These are phyloP conservation scores for Gloeopeniophorella convolvens DNA, from an alignment of 768 basidiomycete genomes.

Conservation along the genomic window DNA sequence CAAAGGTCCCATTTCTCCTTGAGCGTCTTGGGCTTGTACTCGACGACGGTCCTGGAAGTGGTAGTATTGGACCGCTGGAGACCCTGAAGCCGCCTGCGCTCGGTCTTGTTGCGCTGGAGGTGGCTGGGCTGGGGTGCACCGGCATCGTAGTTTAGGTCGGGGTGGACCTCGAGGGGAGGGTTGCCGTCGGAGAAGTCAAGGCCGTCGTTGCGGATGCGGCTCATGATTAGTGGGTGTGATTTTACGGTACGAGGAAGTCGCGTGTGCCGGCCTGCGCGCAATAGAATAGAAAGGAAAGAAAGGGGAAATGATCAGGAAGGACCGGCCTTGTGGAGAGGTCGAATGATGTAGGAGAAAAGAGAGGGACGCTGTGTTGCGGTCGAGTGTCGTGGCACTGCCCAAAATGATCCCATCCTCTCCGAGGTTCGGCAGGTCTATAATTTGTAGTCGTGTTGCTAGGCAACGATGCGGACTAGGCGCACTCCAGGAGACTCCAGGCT, in stretches of 20 bases:
- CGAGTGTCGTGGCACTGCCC: not conserved
- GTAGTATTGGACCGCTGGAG: slow-evolving; percentile 58
- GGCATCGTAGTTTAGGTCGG: slow-evolving; percentile 2
- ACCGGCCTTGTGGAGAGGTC: not conserved
- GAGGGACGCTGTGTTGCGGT: not conserved
- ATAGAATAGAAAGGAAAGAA: not conserved
- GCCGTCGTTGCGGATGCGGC: not conserved
- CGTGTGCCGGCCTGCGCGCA: slow-evolving; percentile 5
- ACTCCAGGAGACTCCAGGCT: too few species aligned
- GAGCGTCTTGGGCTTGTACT: slow-evolving; percentile 35
- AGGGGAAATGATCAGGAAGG: not conserved
- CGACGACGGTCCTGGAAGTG: slow-evolving; percentile 24
- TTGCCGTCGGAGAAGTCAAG: slow-evolving; percentile 19
- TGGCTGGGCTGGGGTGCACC: slow-evolving; percentile 34
- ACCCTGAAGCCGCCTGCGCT: slow-evolving; percentile 77
- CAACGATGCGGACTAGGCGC: too few species aligned
- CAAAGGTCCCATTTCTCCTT: slow-evolving; percentile 56
- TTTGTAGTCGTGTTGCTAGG: too few species aligned
- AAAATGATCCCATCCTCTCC: too few species aligned
- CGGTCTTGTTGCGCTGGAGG: slow-evolving; percentile 81
- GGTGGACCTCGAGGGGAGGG: slow-evolving; percentile 16
- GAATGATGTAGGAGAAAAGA: not conserved
- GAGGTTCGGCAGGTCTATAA: too few species aligned
- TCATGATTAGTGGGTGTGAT: not conserved
- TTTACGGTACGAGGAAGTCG: not conserved